phyloP scores from a whole-genome alignment of 2,329 filamentous ascomycete genomes.

The Colletotrichum falcatum region DNA sequence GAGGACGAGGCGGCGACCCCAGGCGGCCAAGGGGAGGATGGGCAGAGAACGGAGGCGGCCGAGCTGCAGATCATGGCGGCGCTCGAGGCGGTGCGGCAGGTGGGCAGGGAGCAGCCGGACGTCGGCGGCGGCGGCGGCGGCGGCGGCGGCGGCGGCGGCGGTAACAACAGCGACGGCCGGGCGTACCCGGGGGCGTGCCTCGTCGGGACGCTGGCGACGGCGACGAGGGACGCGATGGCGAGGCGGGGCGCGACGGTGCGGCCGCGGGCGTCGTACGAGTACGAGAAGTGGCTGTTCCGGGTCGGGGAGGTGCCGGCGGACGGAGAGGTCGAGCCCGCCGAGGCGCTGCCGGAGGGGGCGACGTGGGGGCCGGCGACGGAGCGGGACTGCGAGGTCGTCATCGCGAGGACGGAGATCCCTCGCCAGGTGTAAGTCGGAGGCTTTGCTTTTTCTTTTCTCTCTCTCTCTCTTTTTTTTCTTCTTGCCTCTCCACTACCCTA shows the following conservation, averaged over 20 bases:
- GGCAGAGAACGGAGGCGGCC: slow-evolving; percentile 45
- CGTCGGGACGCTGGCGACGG: slow-evolving; percentile 50
- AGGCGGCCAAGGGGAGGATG: background rate
- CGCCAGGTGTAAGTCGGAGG: slow-evolving; percentile 59
- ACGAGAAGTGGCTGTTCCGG: slow-evolving; percentile 71
- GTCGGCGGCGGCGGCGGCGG: no score
- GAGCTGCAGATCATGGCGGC: slow-evolving; percentile 51
- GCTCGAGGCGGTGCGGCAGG: slow-evolving; percentile 45
- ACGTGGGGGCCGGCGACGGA: slow-evolving; percentile 64
- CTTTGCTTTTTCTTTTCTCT: no score
- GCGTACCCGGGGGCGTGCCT: slow-evolving; percentile 51
- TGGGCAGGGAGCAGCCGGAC: slow-evolving; percentile 45
- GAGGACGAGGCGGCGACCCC: slow-evolving; percentile 49
- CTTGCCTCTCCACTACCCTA: no score
- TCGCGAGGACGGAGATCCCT: slow-evolving; percentile 67
- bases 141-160: no score
- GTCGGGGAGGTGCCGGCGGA: slow-evolving; percentile 56
- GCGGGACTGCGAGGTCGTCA: slow-evolving; percentile 68
- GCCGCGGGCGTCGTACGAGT: slow-evolving; percentile 48
- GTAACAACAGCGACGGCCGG: no score
- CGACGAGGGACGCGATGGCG: slow-evolving; percentile 41
- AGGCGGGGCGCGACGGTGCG: slow-evolving; percentile 42
- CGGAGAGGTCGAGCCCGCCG: background rate
- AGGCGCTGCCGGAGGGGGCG: slow-evolving; percentile 59
- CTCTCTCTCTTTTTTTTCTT: no score